Conservation (phyloP, 345 rosid species). For the Aurinia saxatilis region DNA sequence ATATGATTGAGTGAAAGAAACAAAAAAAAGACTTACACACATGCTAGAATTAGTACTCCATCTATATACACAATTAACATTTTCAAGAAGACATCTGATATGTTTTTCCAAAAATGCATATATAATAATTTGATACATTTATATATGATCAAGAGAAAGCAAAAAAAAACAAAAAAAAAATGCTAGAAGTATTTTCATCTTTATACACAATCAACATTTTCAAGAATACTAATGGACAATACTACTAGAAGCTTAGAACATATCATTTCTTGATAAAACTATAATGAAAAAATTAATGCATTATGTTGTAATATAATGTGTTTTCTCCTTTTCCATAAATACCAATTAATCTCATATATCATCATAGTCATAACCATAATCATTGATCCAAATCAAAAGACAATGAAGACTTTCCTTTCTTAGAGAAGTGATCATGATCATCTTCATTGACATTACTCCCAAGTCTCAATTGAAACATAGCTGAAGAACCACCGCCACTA, state of each 20-base stretch:
- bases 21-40: not conserved
- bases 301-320: conserved; percentile 17
- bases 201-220: not conserved
- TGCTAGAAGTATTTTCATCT: too few species aligned
- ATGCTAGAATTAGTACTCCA: not conserved
- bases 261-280: not conserved
- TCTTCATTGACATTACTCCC: conserved; percentile 15
- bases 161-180: too few species aligned
- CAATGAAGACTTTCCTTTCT: conserved; percentile 64
- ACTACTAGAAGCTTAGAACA: not conserved
- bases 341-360: conserved; percentile 17
- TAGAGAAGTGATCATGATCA: conserved; percentile 23
- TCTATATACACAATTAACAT: not conserved
- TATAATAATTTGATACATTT: too few species aligned
- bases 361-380: conserved; percentile 19
- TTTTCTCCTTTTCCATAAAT: not conserved
- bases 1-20: not conserved
- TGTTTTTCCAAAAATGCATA: too few species aligned
- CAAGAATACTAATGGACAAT: not conserved
- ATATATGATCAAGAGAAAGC: too few species aligned
- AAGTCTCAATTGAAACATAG: conserved; percentile 24
- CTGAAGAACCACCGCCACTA: conserved; percentile 1
- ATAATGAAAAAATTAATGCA: conserved; percentile 16
- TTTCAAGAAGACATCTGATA: not conserved
- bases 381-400: conserved; percentile 63